Base-by-base conservation (phyloP, 2,329 filamentous ascomycete species). In the Emmonsiellopsis sp. region DNA sequence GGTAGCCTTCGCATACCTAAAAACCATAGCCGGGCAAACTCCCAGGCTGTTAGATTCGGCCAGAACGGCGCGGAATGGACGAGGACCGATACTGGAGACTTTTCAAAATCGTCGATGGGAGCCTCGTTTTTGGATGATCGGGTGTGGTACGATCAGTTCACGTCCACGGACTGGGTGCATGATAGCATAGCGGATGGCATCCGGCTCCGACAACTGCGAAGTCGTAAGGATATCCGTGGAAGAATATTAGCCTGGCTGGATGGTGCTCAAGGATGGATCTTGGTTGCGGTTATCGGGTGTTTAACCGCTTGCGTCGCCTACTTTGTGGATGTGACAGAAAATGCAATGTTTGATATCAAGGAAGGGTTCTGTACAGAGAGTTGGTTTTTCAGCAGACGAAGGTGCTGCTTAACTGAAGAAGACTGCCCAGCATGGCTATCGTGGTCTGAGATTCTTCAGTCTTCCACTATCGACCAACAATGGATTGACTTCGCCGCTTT, bases 61-160 rank as follows among this genome's bases (percentile, higher is more conserved):
- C n/a, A 79, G 84, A 58, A 74, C 87, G 75, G 79, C 36, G 5
- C 84, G 83, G 1, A 83, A 82, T 53, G 84, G 80, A 7, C 76
- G 89, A 54, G 87, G 60, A 74, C 66, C 10, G 66, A 75, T 46
- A 76, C 76, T 6, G 78, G 70, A 42, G 80, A 83, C 32, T 85
- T 44, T 7, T 48, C 53, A 10, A 53, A 56, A 33, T 34, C 34
- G 3, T 46, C 37, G 31, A 87, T 84, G 63, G 73, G 77, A 36
- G 84, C 82, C 4, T 71, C 86, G 8, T 85, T 83, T 61, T 75
- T 85, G 49, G 88, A 96, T 64, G 90, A 97, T 61, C 84, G 93
- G 56, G 87, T 94, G 8, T 97, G 93, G 93, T 97, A 97, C 71
- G 93, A 98, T 74, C 93, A 98, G 71, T 95, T 95, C 65, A 95